These are phyloP conservation scores for Staphylotrichum tortipilum DNA, from an alignment of 495 filamentous ascomycete species.

Conservation along the genomic window DNA sequence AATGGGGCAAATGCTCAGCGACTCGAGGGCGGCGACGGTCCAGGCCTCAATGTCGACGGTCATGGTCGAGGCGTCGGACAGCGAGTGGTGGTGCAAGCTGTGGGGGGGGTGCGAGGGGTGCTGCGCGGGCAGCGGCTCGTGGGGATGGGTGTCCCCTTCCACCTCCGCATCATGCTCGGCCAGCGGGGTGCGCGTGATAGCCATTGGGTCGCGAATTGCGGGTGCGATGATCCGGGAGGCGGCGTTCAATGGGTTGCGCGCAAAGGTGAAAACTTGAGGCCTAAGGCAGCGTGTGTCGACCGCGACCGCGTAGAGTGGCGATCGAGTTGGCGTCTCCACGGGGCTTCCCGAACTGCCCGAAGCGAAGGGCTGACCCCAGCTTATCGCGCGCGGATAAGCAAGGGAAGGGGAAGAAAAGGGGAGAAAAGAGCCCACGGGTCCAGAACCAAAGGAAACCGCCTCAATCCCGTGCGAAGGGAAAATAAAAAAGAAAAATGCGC, in stretches of 20 bases:
- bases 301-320: not conserved
- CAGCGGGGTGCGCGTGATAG: conserved; percentile 9
- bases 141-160: conserved; percentile 6
- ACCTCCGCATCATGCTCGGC: conserved; percentile 8
- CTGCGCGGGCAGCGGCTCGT: conserved; percentile 12
- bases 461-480: too few relatives aligned
- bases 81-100: conserved; percentile 19
- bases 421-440: not conserved
- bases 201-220: conserved; percentile 9
- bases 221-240: not conserved
- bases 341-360: too few relatives aligned
- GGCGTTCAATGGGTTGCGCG: not conserved
- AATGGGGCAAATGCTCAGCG: conserved; percentile 39
- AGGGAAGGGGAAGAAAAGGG: not conserved
- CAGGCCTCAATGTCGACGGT: conserved; percentile 42
- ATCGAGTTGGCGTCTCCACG: not conserved
- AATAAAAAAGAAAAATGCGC: not conserved
- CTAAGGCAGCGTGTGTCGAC: not conserved
- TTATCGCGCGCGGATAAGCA: not conserved
- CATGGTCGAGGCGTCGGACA: conserved; percentile 26
- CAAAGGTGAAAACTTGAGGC: not conserved
- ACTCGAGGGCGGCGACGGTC: conserved; percentile 41
- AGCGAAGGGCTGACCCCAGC: not conserved
- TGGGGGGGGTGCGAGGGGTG: conserved; percentile 2
- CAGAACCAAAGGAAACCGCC: too few relatives aligned